Percentiles rank a stretch among this genome's conserved stretches.
phyloP scores from a whole-genome alignment of 768 basidiomycete genomes.

The Boletus reticulatus region DNA sequence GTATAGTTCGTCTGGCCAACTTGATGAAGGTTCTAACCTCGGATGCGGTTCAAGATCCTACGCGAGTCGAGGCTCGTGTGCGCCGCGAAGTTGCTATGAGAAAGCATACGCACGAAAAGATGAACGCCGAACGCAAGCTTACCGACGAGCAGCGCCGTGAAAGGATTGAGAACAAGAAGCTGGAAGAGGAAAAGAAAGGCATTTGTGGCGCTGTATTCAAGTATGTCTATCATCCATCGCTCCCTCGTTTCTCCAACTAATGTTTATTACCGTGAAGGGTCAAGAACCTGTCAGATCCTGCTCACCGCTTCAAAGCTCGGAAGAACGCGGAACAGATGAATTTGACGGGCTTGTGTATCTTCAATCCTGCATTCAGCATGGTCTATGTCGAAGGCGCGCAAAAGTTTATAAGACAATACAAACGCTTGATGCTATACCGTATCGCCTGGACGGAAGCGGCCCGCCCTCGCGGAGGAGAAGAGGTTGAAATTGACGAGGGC shows the following conservation, averaged over 20 bases:
- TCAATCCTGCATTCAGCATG: conserved; percentile 85
- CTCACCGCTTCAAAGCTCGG: conserved; percentile 94
- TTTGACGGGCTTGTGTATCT: conserved; percentile 86
- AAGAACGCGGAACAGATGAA: conserved; percentile 94
- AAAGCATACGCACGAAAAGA: conserved; percentile 87
- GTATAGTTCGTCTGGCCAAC: conserved; percentile 85
- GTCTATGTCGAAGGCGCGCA: conserved; percentile 91
- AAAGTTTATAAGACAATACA: conserved; percentile 85
- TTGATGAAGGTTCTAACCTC: conserved; percentile 97
- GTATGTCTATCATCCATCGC: conserved; percentile 45
- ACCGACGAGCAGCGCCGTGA: conserved; percentile 87
- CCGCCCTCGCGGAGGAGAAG: conserved; percentile 70
- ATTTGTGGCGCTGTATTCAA: conserved; percentile 87
- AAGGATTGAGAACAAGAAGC: conserved; percentile 83
- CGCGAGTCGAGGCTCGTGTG: conserved; percentile 94
- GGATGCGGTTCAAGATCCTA: conserved; percentile 96
- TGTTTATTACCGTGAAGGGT: conserved; percentile 48
- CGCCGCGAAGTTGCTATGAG: conserved; percentile 90
- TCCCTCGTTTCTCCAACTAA: background rate
- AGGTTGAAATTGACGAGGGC: conserved; percentile 61
- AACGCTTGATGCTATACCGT: conserved; percentile 79
- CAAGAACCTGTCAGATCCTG: conserved; percentile 83
- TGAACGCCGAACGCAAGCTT: conserved; percentile 89
- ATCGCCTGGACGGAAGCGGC: conserved; percentile 95
- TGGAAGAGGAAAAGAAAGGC: conserved; percentile 84